Conservation (phyloP, 805 yeast species). For the Ogataea chonburiensis region DNA sequence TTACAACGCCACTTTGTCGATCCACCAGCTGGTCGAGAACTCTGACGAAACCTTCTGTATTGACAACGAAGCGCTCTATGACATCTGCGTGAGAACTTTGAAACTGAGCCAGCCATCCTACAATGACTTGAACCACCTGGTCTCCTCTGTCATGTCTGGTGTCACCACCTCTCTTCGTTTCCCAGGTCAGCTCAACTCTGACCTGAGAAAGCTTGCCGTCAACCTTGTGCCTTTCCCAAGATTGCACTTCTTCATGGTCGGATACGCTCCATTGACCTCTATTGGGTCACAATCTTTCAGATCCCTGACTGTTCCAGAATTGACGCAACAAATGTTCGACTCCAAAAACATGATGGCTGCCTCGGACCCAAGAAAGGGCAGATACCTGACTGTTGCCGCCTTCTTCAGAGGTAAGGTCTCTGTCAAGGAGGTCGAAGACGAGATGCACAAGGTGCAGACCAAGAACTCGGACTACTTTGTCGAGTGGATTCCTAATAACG, state of each 20-base stretch:
- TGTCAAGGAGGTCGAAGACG: slow-evolving; percentile 92
- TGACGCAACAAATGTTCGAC: slow-evolving; percentile 92
- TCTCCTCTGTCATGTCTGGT: slow-evolving; percentile 92
- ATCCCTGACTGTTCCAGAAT: slow-evolving; percentile 82
- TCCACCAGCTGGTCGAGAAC: slow-evolving; percentile 87
- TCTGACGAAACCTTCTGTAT: slow-evolving; percentile 94
- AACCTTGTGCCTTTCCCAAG: slow-evolving; percentile 95
- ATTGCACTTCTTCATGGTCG: slow-evolving; percentile 92
- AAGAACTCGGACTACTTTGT: slow-evolving; percentile 82
- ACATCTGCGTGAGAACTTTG: slow-evolving; percentile 83
- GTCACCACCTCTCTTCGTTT: slow-evolving; percentile 90
- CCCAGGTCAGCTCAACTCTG: slow-evolving; percentile 94
- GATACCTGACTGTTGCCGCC: slow-evolving; percentile 90
- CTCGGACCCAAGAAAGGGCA: slow-evolving; percentile 84
- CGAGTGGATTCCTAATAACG: slow-evolving; percentile 95
- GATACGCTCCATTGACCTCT: slow-evolving; percentile 89
- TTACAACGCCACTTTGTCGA: slow-evolving; percentile 86
- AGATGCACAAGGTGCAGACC: slow-evolving; percentile 80
- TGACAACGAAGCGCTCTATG: slow-evolving; percentile 90
- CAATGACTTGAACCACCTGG: slow-evolving; percentile 75
- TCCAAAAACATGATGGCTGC: slow-evolving; percentile 96
- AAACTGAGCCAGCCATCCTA: slow-evolving; percentile 78
- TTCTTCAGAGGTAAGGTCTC: slow-evolving; percentile 93
- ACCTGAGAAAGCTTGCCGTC: slow-evolving; percentile 88
- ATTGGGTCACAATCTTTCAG: slow-evolving; percentile 79